phyloP scores from a whole-genome alignment of 768 basidiomycete species.

The Amanita fuliginea region DNA sequence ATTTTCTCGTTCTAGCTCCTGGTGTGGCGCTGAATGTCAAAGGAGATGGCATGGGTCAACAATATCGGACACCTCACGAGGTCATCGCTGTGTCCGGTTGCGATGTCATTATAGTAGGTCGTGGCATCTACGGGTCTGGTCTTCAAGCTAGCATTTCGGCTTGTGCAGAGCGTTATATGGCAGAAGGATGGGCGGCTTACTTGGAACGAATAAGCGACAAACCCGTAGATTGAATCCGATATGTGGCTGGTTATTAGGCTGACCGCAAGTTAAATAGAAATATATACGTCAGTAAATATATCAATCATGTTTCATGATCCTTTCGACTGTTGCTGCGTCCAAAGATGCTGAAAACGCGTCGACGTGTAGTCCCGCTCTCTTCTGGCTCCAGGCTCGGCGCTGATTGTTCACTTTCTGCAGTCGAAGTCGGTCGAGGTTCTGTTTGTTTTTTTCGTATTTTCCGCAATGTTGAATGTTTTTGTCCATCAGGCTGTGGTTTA shows the following conservation, averaged over 20 bases:
- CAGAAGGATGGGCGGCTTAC: slow-evolving; percentile 90
- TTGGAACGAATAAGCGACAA: slow-evolving; percentile 31
- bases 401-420: slow-evolving; percentile 25
- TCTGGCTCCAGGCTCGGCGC: slow-evolving; percentile 11
- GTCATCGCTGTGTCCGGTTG: slow-evolving; percentile 76
- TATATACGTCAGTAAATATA: not conserved
- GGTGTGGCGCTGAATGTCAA: slow-evolving; percentile 77
- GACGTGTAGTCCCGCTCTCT: slow-evolving; percentile 20
- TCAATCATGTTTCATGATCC: not conserved
- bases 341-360: slow-evolving; percentile 3
- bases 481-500: slow-evolving; percentile 5
- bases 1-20: slow-evolving; percentile 87
- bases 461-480: slow-evolving; percentile 13
- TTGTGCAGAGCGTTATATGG: slow-evolving; percentile 77
- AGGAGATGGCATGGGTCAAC: slow-evolving; percentile 88
- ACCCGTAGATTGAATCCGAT: not conserved
- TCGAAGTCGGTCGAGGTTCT: slow-evolving; percentile 21
- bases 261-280: not conserved
- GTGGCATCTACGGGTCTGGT: slow-evolving; percentile 79
- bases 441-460: slow-evolving; percentile 19
- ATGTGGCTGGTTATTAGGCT: not conserved
- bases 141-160: slow-evolving; percentile 35
- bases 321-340: not conserved
- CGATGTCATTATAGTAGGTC: slow-evolving; percentile 95
- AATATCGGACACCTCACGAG: slow-evolving; percentile 83